phyloP scores from a whole-genome alignment of 768 basidiomycete genomes.

The Mycena polygramma region DNA sequence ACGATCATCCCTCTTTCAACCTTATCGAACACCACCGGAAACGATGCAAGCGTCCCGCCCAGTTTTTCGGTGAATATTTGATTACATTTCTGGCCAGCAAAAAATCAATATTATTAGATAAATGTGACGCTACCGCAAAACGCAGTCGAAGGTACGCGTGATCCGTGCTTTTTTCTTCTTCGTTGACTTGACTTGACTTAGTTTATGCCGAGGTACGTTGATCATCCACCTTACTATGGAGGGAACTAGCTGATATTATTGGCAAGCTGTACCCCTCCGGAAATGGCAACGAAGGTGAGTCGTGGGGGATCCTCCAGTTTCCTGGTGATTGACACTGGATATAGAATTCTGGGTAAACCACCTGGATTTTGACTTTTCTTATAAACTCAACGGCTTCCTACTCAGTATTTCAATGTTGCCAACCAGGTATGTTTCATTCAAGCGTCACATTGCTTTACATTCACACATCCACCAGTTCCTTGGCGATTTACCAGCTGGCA shows the following conservation, averaged over 20 bases:
- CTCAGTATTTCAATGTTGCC: conserved; percentile 76
- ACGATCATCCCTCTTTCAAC: conserved; percentile 80
- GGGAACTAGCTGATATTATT: conserved; percentile 54
- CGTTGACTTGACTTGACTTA: not conserved
- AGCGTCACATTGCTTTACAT: not conserved
- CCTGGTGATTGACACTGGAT: not conserved
- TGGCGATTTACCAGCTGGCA: conserved; percentile 62
- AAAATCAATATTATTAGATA: conserved; percentile 52
- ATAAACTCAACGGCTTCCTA: conserved; percentile 4
- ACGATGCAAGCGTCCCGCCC: conserved; percentile 83
- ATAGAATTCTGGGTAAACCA: conserved; percentile 79
- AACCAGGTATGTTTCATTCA: conserved; percentile 50
- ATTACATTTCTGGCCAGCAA: not conserved
- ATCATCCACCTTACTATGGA: not conserved
- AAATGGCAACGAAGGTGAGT: conserved; percentile 54
- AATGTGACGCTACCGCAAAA: conserved; percentile 80
- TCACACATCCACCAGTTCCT: conserved; percentile 55
- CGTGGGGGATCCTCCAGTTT: not conserved
- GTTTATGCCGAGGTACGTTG: conserved; percentile 31
- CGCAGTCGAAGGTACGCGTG: conserved; percentile 55
- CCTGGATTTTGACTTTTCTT: not conserved
- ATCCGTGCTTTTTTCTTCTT: not conserved
- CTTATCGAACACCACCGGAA: conserved; percentile 71
- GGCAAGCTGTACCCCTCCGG: conserved; percentile 81
- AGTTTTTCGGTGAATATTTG: conserved; percentile 67